Conservation (phyloP, 1,284 basidiomycete species). For the Trametes hirsuta region DNA sequence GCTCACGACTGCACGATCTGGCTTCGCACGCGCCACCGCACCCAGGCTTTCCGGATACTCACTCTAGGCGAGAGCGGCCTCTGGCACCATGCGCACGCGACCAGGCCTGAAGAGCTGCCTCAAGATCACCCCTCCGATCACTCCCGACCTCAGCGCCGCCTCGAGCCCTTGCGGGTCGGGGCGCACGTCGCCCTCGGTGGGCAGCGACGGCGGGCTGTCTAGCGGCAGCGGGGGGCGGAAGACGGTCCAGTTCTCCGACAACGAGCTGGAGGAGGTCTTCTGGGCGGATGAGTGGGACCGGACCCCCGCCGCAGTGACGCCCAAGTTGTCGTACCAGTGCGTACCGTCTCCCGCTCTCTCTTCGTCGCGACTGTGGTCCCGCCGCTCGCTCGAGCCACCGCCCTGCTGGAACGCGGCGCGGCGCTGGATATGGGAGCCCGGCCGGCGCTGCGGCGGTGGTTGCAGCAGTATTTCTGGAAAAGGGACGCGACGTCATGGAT, state of each 20-base stretch:
- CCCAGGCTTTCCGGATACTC: neutral
- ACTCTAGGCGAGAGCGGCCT: neutral
- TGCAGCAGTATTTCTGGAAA: neutral
- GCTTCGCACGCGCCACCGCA: neutral
- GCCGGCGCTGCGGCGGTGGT: neutral
- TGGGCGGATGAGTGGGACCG: slow-evolving; percentile 74
- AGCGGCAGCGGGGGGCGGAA: slow-evolving; percentile 38
- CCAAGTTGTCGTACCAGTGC: slow-evolving; percentile 41
- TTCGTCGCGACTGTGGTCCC: neutral
- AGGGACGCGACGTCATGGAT: slow-evolving; percentile 22
- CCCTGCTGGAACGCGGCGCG: neutral
- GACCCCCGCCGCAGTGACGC: slow-evolving; percentile 39
- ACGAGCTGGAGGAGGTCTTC: slow-evolving; percentile 50
- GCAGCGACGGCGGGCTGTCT: slow-evolving; percentile 24
- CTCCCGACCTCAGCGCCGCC: slow-evolving; percentile 31
- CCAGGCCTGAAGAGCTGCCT: slow-evolving; percentile 47
- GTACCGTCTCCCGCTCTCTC: slow-evolving; percentile 16
- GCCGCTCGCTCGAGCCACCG: neutral
- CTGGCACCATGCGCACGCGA: slow-evolving; percentile 27
- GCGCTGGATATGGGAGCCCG: neutral
- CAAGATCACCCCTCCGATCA: slow-evolving; percentile 38
- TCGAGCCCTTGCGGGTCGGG: slow-evolving; percentile 27
- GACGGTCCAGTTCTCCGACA: slow-evolving; percentile 58
- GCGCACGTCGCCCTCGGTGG: slow-evolving; percentile 20
- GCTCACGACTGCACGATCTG: neutral